Conservation (phyloP, 805 yeast species). For the Candida odintsovae region DNA sequence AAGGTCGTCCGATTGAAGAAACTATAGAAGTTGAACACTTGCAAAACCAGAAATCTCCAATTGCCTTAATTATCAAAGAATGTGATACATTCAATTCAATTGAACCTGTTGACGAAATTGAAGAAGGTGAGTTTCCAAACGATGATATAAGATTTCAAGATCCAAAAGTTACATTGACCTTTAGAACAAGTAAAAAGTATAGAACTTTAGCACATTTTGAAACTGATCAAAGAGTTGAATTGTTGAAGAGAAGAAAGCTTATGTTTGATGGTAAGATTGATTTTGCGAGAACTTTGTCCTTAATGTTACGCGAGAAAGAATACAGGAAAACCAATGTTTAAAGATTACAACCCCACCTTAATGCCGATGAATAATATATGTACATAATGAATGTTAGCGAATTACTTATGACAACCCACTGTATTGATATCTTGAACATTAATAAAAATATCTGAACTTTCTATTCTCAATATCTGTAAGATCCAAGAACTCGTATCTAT, state of each 20-base stretch:
- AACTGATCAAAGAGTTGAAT: background rate
- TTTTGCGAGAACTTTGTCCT: background rate
- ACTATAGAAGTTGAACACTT: background rate
- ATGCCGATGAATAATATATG: background rate
- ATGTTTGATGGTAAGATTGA: background rate
- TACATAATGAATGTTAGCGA: background rate
- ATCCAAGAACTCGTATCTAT: slow-evolving; percentile 5
- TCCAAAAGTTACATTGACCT: background rate
- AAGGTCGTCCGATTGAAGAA: background rate
- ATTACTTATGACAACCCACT: too few species aligned
- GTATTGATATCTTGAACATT: background rate
- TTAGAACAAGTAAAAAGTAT: background rate
- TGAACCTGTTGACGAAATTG: background rate
- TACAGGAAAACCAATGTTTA: background rate
- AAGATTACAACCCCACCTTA: too few species aligned
- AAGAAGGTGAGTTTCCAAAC: background rate
- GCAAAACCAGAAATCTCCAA: background rate
- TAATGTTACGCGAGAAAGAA: background rate
- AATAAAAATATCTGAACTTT: slow-evolving; percentile 6
- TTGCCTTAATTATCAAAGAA: background rate
- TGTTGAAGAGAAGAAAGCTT: background rate
- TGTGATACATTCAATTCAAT: background rate
- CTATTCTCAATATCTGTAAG: slow-evolving; percentile 6
- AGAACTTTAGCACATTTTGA: background rate
- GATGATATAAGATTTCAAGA: background rate